Conservation (phyloP, 495 filamentous ascomycete species). For the Aspergillus cavernicola region DNA sequence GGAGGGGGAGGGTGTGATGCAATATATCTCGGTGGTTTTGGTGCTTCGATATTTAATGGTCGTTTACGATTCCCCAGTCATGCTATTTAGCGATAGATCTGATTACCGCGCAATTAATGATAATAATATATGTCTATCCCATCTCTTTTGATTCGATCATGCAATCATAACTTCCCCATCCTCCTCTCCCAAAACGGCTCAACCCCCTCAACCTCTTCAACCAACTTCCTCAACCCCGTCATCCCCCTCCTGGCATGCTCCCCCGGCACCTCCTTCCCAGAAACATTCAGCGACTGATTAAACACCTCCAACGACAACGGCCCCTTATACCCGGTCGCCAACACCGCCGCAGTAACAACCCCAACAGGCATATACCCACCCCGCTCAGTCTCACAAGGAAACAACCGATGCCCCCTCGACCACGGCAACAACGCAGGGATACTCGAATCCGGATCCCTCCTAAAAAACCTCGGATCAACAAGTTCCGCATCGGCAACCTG, state of each 20-base stretch:
- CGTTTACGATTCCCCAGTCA: no score
- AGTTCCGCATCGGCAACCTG: conserved; percentile 66
- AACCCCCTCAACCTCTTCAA: conserved; percentile 11
- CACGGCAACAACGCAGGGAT: conserved; percentile 29
- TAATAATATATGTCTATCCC: no score
- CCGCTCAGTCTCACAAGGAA: conserved; percentile 44
- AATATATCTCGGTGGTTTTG: no score
- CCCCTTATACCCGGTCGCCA: conserved; percentile 58
- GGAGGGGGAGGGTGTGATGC: no score
- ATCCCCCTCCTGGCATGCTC: conserved; percentile 28
- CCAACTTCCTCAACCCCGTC: conserved; percentile 13
- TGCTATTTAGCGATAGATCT: no score
- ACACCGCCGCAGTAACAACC: conserved; percentile 57
- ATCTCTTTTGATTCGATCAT: no score
- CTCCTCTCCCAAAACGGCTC: conserved; percentile 25
- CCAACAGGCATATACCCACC: conserved; percentile 62
- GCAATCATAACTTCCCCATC: no score
- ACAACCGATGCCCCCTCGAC: conserved; percentile 43
- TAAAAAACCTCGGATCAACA: conserved; percentile 39
- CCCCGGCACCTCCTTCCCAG: conserved; percentile 13
- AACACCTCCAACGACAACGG: conserved; percentile 68
- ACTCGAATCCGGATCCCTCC: conserved; percentile 17
- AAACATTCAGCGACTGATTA: conserved; percentile 26
- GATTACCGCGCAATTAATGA: no score
- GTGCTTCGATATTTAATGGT: no score